Conservation (phyloP, 768 basidiomycete species). For the Termitomyces sp. region DNA sequence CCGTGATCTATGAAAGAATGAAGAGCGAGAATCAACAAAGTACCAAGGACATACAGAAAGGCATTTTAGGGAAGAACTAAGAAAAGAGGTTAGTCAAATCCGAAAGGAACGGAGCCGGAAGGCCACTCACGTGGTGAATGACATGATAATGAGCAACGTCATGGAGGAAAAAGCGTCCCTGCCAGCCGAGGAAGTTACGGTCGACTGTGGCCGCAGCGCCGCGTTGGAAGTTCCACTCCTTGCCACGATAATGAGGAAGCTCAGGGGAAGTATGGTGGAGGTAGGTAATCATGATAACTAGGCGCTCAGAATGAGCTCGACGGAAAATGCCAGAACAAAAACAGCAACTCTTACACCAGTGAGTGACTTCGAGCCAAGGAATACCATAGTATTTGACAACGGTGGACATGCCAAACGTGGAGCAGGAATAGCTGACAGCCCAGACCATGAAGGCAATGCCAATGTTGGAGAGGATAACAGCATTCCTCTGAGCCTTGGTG, state of each 20-base stretch:
- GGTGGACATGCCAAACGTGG: slow-evolving; percentile 32
- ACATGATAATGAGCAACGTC: slow-evolving; percentile 64
- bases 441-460: slow-evolving; percentile 51
- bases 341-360: slow-evolving; percentile 45
- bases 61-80: slow-evolving; percentile 59
- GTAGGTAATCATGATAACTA: slow-evolving; percentile 56
- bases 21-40: no score
- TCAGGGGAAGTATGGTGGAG: slow-evolving; percentile 63
- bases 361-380: slow-evolving; percentile 53
- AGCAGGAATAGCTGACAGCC: slow-evolving; percentile 33
- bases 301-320: background rate
- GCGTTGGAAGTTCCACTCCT: slow-evolving; percentile 57
- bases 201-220: slow-evolving; percentile 63
- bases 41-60: slow-evolving; percentile 42
- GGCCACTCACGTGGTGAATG: slow-evolving; percentile 47
- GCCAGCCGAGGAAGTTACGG: slow-evolving; percentile 56
- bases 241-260: slow-evolving; percentile 56
- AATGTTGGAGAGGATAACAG: slow-evolving; percentile 54
- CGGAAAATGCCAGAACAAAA: background rate
- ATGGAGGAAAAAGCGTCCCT: slow-evolving; percentile 64
- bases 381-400: slow-evolving; percentile 50
- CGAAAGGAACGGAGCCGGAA: background rate
- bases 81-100: slow-evolving; percentile 2
- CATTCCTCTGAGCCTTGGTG: slow-evolving; percentile 46
- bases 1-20: slow-evolving; percentile 38